A percentile compares a stretch with the other conserved stretches of the same genome.
These are phyloP conservation scores for Schizopora paradoxa DNA, from an alignment of 1,284 basidiomycete genomes.

Conservation along the genomic window DNA sequence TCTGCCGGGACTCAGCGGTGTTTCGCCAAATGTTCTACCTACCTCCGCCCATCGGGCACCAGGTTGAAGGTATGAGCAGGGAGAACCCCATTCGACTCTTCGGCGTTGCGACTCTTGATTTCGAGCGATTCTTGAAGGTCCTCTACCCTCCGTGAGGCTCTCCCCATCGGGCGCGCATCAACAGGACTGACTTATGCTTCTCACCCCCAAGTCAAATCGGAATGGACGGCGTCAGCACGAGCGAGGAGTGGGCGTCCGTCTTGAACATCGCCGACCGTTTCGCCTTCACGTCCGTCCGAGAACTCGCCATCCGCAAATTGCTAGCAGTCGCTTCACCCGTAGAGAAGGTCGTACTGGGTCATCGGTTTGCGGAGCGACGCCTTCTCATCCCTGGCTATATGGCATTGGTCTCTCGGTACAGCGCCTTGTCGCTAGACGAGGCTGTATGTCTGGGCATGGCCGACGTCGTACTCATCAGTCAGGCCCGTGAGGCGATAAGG, in stretches of 20 bases:
- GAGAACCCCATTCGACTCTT: conserved; percentile 9
- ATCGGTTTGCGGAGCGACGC: conserved; percentile 7
- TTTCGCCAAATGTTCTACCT: conserved; percentile 19
- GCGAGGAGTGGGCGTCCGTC: conserved; percentile 20
- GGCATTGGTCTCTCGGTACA: too few species aligned
- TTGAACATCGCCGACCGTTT: conserved; percentile 19
- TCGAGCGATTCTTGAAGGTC: conserved; percentile 11
- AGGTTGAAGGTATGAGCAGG: conserved; percentile 3
- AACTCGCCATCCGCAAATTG: conserved; percentile 16
- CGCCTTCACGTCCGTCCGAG: conserved; percentile 18
- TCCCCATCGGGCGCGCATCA: background rate
- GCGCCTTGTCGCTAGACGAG: too few species aligned
- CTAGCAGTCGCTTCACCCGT: conserved; percentile 13
- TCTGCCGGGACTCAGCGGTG: conserved; percentile 20
- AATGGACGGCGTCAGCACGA: conserved; percentile 9
- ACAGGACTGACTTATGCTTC: background rate
- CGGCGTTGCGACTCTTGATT: conserved; percentile 7
- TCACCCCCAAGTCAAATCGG: conserved; percentile 9
- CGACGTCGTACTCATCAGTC: too few species aligned
- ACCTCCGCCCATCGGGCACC: background rate
- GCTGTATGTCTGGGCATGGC: too few species aligned
- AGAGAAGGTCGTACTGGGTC: conserved; percentile 21
- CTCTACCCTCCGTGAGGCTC: conserved; percentile 13
- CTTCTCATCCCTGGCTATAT: conserved; percentile 14
- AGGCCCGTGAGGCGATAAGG: too few species aligned